phyloP scores from a whole-genome alignment of 2,329 filamentous ascomycete genomes.

The Xylaria sp. region DNA sequence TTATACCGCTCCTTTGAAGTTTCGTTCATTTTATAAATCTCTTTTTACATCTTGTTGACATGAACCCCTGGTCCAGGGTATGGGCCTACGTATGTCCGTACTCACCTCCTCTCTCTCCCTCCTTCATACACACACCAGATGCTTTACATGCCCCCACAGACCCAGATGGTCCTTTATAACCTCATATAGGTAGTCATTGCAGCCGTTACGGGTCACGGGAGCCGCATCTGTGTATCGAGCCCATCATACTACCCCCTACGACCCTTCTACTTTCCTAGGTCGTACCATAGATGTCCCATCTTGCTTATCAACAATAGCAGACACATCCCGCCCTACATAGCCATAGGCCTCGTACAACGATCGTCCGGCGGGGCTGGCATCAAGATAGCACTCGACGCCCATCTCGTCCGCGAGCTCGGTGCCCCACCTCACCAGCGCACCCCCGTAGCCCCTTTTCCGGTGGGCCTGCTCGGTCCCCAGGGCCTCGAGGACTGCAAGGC shows the following conservation, averaged over 20 bases:
- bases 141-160: too few species aligned
- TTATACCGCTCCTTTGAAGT: too few species aligned
- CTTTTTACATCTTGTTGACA: too few species aligned
- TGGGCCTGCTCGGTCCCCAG: constrained; percentile 12
- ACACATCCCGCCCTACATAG: constrained; percentile 13
- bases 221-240: too few species aligned
- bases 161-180: too few species aligned
- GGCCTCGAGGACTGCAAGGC: constrained; percentile 12
- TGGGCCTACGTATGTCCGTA: too few species aligned
- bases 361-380: constrained; percentile 13
- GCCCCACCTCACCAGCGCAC: constrained; percentile 16
- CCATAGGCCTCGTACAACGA: constrained; percentile 20
- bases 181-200: too few species aligned
- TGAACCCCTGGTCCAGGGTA: too few species aligned
- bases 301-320: constrained; percentile 7
- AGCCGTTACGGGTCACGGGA: too few species aligned
- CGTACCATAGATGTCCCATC: constrained; percentile 15
- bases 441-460: constrained; percentile 16
- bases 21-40: too few species aligned
- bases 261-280: constrained; percentile 1
- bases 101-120: too few species aligned
- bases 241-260: not conserved
- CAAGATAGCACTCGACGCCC: constrained; percentile 17
- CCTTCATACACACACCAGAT: too few species aligned
- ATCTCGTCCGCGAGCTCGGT: constrained; percentile 17